Evolutionary conservation across 106 monocot genomes (phyloP), one percentile per base, ranked within the genome.

Genomic region (Phalaenopsis equestris): DNA sequence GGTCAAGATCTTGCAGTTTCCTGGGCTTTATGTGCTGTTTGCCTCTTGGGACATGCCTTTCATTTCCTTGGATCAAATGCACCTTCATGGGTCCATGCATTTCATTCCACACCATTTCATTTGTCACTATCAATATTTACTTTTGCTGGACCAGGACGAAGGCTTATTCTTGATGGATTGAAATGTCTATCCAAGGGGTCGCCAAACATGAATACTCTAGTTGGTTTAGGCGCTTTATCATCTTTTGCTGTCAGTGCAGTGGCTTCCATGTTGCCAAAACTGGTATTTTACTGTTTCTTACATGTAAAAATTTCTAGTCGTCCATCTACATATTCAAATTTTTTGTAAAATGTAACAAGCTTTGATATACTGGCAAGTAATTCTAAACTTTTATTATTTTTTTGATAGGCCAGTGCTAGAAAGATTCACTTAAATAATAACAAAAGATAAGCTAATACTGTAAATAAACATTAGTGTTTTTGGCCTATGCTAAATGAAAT

Each of bases 131-230:
- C 99, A 18, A 73, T 99, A 46, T 90, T 99, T 84, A 90, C 99
- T 30, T 86, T 99, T 74, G 48, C 93, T 76, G 94, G 88, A 55
- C 99, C 99, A 42, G 99, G 99, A 14, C 94, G 95, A 52, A 95
- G 86, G 80, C 95, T 99, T 72, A 93, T 99, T 76, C 21, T 89
- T 73, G 93, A 95, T 81, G 99, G 99, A 67, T 76, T 99, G 73
- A 93, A 76, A 77, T 90, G 84, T 79, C 87, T 99, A 65, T 81
- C 83, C 42, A 95, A 86, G 84, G 91, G 95, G 15, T 91, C 92
- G 43, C 95, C 99, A 81, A 99, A 99, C 81, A 99, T 99, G 99
- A 99, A 99, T 75, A 93, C 99, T 47, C 82, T 99, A 88, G 99
- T 99, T 83, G 95, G 99, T 73, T 87, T 99, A 77, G 99, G 99